phyloP scores from a whole-genome alignment of 2,329 filamentous ascomycete species.

The Hyphodiscus sp. region DNA sequence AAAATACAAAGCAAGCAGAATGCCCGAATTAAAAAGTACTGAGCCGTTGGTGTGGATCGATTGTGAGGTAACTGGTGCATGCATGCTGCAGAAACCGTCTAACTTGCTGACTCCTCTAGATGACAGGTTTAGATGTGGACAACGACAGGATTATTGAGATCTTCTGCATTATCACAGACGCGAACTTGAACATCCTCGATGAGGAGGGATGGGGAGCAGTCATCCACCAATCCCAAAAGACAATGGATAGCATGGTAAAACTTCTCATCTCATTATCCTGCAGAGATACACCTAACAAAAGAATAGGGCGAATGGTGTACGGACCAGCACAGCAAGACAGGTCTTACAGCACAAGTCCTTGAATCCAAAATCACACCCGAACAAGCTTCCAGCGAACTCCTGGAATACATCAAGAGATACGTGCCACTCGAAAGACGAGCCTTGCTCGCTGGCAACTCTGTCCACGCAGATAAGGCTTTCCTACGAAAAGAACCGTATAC shows the following conservation, averaged over 20 bases:
- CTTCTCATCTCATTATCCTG: background rate
- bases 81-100: slow-evolving; percentile 8
- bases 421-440: slow-evolving; percentile 62
- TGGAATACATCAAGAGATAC: slow-evolving; percentile 69
- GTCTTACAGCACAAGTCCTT: slow-evolving; percentile 71
- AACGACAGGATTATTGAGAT: slow-evolving; percentile 85
- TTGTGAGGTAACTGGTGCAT: slow-evolving; percentile 26
- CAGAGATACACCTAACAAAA: slow-evolving; percentile 3
- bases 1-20: background rate
- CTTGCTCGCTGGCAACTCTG: slow-evolving; percentile 83
- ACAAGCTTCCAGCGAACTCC: slow-evolving; percentile 60
- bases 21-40: background rate
- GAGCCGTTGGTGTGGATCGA: slow-evolving; percentile 30
- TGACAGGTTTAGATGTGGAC: slow-evolving; percentile 80
- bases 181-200: slow-evolving; percentile 70
- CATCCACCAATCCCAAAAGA: slow-evolving; percentile 64
- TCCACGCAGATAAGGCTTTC: slow-evolving; percentile 85
- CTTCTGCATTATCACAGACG: slow-evolving; percentile 84
- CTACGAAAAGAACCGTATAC: slow-evolving; percentile 68
- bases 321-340: slow-evolving; percentile 70
- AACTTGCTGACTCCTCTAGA: slow-evolving; percentile 47
- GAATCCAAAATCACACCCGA: slow-evolving; percentile 66
- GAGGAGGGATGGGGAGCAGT: slow-evolving; percentile 71
- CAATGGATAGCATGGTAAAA: slow-evolving; percentile 62
- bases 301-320: slow-evolving; percentile 75